Evolutionary conservation across 805 yeast species (phyloP), one percentile per base, ranked within the genome.

Genomic region (Kluyveromyces dobzhanskii): DNA sequence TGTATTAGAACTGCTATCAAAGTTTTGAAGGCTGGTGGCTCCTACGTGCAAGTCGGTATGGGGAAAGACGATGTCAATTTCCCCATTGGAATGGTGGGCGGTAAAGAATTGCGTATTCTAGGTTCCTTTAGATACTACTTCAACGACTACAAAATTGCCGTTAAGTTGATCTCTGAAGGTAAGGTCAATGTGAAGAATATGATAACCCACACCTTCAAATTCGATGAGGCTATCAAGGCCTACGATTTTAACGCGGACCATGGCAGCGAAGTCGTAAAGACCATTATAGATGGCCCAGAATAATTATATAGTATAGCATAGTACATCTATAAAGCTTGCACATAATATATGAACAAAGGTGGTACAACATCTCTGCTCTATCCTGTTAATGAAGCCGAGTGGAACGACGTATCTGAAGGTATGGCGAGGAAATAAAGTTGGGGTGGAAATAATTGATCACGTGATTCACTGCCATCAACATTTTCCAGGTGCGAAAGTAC

Each of bases 41-140:
- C 78, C 36, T 78, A 70, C 51, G 86, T 84, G 25, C 95, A 85
- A 61, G 90, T 84, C 25, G 96, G 95, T 31, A 83, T 83, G 77
- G 90, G 94, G 18, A 74, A 71, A 31, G 79, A 76, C 30, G 68
- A 73, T 33, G 70, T 84, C 44, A 69, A 70, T 41, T 80, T 86
- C 71, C 95, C 95, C 41, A 74, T 86, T 51, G 75, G 83, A 6
- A 75, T 70, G 43, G 64, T 85, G 39, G 75, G 79, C 32, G 74
- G 73, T 46, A 80, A 77, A 52, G 95, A 86, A 58, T 59, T 83
- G 44, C 67, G 72, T 1, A 67, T 82, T 48, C 76, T 71, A 50
- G 95, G 95, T 17, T 75, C 80, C 30, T 85, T 85, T 72, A 74
- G 96, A 59, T 86, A 86, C 64, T 75, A 75, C 35, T 78, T 73